A percentile compares a stretch with the other conserved stretches of the same genome.
These are phyloP conservation scores for Jasminum sambac DNA, from an alignment of 257 asterid genomes.

Conservation along the genomic window DNA sequence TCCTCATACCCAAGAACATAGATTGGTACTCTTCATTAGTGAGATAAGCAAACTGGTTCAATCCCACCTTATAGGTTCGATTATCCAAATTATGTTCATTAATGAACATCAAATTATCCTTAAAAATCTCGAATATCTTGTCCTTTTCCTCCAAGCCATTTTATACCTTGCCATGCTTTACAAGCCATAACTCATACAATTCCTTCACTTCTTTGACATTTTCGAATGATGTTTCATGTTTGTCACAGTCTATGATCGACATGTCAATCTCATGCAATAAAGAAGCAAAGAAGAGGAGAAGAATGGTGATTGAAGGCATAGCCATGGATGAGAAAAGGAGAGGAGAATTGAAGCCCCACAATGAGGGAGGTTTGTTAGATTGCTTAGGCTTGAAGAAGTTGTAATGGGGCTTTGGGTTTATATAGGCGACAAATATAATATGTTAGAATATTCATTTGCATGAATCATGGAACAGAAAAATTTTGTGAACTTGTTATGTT, in stretches of 20 bases:
- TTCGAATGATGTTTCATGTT: constrained; percentile 9
- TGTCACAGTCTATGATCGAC: constrained; percentile 26
- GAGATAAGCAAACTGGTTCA: constrained; percentile 64
- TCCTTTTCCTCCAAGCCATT: constrained; percentile 65
- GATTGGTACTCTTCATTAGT: constrained; percentile 58
- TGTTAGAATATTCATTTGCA: not conserved
- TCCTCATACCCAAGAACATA: constrained; percentile 39
- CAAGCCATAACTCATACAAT: constrained; percentile 57
- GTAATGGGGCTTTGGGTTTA: constrained; percentile 17
- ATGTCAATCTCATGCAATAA: constrained; percentile 32
- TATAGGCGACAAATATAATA: constrained; percentile 16
- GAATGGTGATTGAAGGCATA: constrained; percentile 24
- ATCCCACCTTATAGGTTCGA: constrained; percentile 62
- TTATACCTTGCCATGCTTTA: constrained; percentile 60
- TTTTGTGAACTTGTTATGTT: not conserved
- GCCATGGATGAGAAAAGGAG: constrained; percentile 47
- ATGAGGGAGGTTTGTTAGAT: not conserved
- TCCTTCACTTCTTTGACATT: constrained; percentile 43
- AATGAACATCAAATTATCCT: constrained; percentile 64
- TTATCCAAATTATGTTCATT: constrained; percentile 57
- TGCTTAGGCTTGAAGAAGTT: constrained; percentile 44
- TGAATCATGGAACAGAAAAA: not conserved
- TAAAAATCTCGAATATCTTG: constrained; percentile 61
- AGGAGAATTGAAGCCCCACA: not conserved
- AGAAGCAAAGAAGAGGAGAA: constrained; percentile 36